Conservation (phyloP, 2,329 filamentous ascomycete genomes). For the Botrytis squamosa region DNA sequence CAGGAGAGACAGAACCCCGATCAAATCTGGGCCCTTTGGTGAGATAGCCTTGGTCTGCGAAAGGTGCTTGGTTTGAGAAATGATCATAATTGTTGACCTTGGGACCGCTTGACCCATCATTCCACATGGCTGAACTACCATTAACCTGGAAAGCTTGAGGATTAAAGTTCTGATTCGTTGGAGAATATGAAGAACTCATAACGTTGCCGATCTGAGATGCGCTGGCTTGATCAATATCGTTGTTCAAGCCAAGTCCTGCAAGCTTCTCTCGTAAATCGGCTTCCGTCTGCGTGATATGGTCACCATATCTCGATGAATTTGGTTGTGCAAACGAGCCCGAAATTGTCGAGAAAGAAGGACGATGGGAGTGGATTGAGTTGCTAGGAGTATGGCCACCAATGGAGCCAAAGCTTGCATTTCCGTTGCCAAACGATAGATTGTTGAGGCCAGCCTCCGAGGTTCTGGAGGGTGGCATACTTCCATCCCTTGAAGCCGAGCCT, state of each 20-base stretch:
- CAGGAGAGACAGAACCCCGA: conserved; percentile 36
- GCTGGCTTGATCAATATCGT: conserved; percentile 31
- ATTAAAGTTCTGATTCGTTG: conserved; percentile 31
- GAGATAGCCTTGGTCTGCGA: conserved; percentile 37
- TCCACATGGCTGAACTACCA: conserved; percentile 34
- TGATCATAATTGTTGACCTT: conserved; percentile 33
- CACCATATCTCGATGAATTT: conserved; percentile 40
- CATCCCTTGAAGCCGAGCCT: conserved; percentile 52
- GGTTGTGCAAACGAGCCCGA: conserved; percentile 49
- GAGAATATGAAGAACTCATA: conserved; percentile 31
- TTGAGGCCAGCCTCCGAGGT: conserved; percentile 48
- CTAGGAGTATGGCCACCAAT: conserved; percentile 43
- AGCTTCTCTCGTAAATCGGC: conserved; percentile 36
- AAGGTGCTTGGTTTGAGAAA: conserved; percentile 33
- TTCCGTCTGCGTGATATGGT: conserved; percentile 32
- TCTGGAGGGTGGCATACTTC: conserved; percentile 56
- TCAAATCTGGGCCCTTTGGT: conserved; percentile 34
- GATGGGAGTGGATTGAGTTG: conserved; percentile 50
- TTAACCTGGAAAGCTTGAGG: conserved; percentile 31
- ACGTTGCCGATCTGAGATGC: conserved; percentile 29
- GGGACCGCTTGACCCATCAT: conserved; percentile 29
- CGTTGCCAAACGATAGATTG: conserved; percentile 30
- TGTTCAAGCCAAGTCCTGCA: conserved; percentile 31
- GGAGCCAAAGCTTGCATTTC: conserved; percentile 33
- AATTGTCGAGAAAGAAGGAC: conserved; percentile 46